A percentile compares a stretch with the other conserved stretches of the same genome.
These are phyloP conservation scores for Vitis labrusca DNA, from an alignment of 164 flowering plant species.

Conservation along the genomic window DNA sequence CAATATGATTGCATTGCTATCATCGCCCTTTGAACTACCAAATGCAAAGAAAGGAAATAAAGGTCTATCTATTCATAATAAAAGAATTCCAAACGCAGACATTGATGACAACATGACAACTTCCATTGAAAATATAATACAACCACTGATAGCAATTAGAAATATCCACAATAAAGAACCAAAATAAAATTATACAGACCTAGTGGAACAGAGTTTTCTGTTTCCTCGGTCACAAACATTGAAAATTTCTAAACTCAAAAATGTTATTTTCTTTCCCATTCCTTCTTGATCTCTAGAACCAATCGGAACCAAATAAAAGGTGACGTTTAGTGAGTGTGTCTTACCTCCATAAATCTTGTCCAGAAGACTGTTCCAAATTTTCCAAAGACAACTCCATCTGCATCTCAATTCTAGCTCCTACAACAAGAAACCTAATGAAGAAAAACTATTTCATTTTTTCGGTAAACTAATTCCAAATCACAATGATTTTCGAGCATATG, in stretches of 20 bases:
- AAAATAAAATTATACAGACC: not conserved
- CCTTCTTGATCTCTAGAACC: too few relatives aligned
- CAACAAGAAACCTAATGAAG: not conserved
- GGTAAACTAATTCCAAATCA: too few relatives aligned
- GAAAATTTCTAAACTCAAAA: not conserved
- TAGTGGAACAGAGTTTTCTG: not conserved
- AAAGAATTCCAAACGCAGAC: not conserved
- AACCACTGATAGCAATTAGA: too few relatives aligned
- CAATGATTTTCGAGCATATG: too few relatives aligned
- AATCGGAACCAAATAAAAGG: too few relatives aligned
- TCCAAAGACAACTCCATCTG: not conserved
- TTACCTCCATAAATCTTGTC: constrained; percentile 8
- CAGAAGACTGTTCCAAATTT: not conserved
- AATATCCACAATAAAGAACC: not conserved
- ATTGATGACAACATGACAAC: not conserved
- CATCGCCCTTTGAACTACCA: constrained; percentile 29
- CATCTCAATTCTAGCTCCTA: not conserved
- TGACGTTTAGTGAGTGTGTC: too few relatives aligned
- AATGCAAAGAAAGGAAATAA: not conserved
- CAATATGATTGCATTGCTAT: constrained; percentile 55
- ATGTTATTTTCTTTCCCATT: not conserved
- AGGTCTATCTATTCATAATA: not conserved
- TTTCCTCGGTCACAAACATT: not conserved
- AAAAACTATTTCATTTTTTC: not conserved
- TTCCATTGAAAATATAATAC: too few relatives aligned